Conservation (phyloP, 805 yeast species). For the Metschnikowia koreensis region DNA sequence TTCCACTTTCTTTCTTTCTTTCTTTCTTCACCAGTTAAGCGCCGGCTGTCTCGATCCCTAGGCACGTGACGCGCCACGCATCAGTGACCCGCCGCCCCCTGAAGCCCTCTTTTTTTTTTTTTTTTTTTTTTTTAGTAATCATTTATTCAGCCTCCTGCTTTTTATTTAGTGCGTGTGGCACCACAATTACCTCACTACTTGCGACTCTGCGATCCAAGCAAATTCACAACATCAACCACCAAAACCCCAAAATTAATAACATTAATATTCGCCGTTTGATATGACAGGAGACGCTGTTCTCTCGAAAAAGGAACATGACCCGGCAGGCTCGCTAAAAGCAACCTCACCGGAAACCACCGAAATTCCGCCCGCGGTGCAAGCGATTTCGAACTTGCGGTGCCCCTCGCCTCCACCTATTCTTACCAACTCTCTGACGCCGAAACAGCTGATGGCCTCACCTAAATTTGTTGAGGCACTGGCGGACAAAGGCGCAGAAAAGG, state of each 20-base stretch:
- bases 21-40: not conserved
- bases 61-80: not conserved
- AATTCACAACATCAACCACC: not conserved
- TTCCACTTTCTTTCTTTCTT: not conserved
- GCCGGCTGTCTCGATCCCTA: not conserved
- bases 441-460: conserved; percentile 2
- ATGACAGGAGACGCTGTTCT: conserved; percentile 8
- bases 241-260: not conserved
- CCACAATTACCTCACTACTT: not conserved
- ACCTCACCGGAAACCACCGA: conserved; percentile 8
- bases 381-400: conserved; percentile 57
- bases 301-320: conserved; percentile 6
- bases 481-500: not conserved
- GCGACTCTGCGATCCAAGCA: not conserved
- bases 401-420: conserved; percentile 76
- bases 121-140: not conserved
- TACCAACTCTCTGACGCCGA: conserved; percentile 20
- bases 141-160: not conserved
- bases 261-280: not conserved
- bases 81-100: not conserved
- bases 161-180: conserved; percentile 2
- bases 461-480: not conserved
- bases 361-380: conserved; percentile 52
- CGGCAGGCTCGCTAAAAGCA: not conserved
- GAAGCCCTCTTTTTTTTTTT: not conserved